phyloP scores from a whole-genome alignment of 345 rosid genomes.

The Eucalyptus tenuipes region DNA sequence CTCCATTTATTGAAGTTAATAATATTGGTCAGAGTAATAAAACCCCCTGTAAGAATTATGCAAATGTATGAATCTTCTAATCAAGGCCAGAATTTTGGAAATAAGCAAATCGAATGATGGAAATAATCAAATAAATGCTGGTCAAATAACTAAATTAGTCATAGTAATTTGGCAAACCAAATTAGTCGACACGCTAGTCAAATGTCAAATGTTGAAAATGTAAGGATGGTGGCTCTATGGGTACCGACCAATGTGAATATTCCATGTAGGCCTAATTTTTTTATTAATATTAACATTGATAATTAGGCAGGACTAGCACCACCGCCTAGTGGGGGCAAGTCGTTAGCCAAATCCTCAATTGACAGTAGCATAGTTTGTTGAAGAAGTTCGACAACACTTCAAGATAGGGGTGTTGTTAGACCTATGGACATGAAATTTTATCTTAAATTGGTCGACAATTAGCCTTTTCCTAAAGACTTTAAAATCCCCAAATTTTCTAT shows the following conservation, averaged over 20 bases:
- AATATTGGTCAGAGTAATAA: neutral
- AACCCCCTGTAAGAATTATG: neutral
- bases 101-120: too few species aligned
- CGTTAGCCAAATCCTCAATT: neutral
- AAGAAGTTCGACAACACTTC: neutral
- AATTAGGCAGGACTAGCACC: neutral
- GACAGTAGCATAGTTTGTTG: neutral
- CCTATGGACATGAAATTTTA: neutral
- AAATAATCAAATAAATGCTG: neutral
- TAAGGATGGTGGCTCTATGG: neutral
- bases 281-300: neutral
- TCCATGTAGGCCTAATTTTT: neutral
- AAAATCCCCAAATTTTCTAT: neutral
- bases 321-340: neutral
- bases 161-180: neutral
- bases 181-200: neutral
- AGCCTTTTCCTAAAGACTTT: neutral
- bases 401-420: neutral
- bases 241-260: neutral
- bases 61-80: neutral
- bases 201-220: neutral
- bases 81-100: neutral
- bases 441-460: neutral
- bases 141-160: neutral
- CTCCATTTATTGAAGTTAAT: neutral